Conservation (phyloP, 2,329 filamentous ascomycete genomes). For the Epichloe aotearoae region DNA sequence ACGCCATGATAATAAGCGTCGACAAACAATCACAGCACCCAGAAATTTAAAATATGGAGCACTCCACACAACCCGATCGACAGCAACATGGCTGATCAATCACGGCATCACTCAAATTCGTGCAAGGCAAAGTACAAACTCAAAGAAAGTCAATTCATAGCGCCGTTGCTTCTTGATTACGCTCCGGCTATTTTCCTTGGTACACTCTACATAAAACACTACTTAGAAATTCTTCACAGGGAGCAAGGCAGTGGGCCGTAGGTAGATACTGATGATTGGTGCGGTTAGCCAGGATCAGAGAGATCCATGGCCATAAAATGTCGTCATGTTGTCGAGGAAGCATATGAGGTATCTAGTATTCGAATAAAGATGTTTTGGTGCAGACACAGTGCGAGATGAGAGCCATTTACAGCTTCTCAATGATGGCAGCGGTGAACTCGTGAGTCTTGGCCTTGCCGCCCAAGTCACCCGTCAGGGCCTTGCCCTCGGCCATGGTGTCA, state of each 20-base stretch:
- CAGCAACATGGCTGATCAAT: too few species aligned
- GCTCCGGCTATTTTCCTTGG: constrained; percentile 9
- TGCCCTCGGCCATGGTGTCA: constrained; percentile 88
- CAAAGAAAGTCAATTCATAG: constrained; percentile 9
- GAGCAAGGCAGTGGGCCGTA: constrained; percentile 4
- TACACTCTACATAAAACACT: constrained; percentile 19
- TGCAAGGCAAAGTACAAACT: too few species aligned
- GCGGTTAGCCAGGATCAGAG: background rate
- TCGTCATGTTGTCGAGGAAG: background rate
- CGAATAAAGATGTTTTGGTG: background rate
- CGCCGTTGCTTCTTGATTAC: constrained; percentile 16
- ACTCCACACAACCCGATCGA: too few species aligned
- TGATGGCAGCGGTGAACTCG: constrained; percentile 90
- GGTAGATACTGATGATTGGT: constrained; percentile 2
- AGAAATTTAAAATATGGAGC: too few species aligned
- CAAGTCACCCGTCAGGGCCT: constrained; percentile 88
- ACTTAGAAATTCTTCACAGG: constrained; percentile 8
- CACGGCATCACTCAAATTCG: too few species aligned
- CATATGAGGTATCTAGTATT: constrained; percentile 1
- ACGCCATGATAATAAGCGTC: too few species aligned
- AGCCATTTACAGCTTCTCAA: constrained; percentile 47
- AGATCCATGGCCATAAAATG: background rate
- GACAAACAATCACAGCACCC: too few species aligned
- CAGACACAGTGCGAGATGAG: background rate
- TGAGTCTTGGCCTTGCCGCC: constrained; percentile 92